A percentile compares a stretch with the other conserved stretches of the same genome.
These are phyloP conservation scores for Taphrina betulina DNA, from an alignment of 1,139 yeast species.

Conservation along the genomic window DNA sequence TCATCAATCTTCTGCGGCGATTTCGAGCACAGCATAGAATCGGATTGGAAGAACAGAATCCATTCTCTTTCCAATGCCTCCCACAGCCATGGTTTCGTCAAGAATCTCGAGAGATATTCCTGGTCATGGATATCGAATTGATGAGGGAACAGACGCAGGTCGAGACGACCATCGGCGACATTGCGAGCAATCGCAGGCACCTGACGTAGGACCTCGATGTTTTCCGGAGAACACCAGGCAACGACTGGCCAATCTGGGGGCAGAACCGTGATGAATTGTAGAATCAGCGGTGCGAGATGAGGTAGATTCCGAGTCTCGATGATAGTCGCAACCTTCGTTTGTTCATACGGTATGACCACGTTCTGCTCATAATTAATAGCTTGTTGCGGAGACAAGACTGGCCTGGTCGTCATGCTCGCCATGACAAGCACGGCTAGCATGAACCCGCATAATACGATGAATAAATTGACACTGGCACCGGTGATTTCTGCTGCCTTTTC, in stretches of 20 bases:
- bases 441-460: constrained; percentile 19
- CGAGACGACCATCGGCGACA: constrained; percentile 13
- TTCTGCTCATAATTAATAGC: constrained; percentile 6
- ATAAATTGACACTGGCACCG: constrained; percentile 12
- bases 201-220: constrained; percentile 22
- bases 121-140: constrained; percentile 23
- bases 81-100: constrained; percentile 30
- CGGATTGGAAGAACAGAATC: constrained; percentile 28
- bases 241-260: constrained; percentile 25
- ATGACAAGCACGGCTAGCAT: constrained; percentile 20
- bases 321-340: constrained; percentile 21
- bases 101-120: constrained; percentile 28
- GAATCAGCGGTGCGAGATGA: constrained; percentile 11
- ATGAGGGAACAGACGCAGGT: constrained; percentile 22
- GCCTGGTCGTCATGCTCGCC: constrained; percentile 28
- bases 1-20: constrained; percentile 23
- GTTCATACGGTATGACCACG: constrained; percentile 15
- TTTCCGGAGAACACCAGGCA: constrained; percentile 26
- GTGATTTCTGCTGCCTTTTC: neutral
- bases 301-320: constrained; percentile 24
- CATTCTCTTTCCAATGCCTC: constrained; percentile 10
- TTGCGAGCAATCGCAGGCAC: constrained; percentile 18
- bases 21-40: constrained; percentile 25
- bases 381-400: constrained; percentile 10
- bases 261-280: constrained; percentile 23